phyloP scores from a whole-genome alignment of 2,329 filamentous ascomycete genomes.

The Chrysoporthe cubensis region DNA sequence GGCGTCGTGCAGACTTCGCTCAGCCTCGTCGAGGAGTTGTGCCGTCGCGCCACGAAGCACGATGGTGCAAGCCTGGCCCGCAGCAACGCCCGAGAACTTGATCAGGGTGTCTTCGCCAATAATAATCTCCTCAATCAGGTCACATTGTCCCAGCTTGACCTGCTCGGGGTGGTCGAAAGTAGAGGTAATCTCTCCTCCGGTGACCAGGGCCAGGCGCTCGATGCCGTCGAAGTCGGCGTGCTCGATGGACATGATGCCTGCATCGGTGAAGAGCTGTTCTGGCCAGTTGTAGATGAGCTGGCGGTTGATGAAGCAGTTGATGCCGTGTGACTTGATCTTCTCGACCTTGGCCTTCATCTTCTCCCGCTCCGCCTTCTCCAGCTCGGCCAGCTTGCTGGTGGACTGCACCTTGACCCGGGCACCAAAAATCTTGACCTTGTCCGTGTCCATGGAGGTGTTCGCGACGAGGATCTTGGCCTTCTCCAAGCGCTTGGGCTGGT shows the following conservation, averaged over 20 bases:
- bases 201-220: slow-evolving; percentile 91
- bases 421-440: slow-evolving; percentile 99
- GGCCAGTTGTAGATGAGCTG: slow-evolving; percentile 99
- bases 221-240: slow-evolving; percentile 99
- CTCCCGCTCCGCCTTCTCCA: slow-evolving; percentile 97
- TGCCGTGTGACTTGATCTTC: slow-evolving; percentile 96
- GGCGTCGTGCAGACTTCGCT: slow-evolving; percentile 94
- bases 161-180: slow-evolving; percentile 98
- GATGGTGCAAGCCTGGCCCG: slow-evolving; percentile 93
- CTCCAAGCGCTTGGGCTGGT: slow-evolving; percentile 95
- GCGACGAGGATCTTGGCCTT: slow-evolving; percentile 98
- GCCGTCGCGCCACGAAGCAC: slow-evolving; percentile 95
- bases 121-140: slow-evolving; percentile 95
- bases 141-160: slow-evolving; percentile 93
- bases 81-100: slow-evolving; percentile 94
- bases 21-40: slow-evolving; percentile 94
- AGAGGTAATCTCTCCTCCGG: slow-evolving; percentile 94
- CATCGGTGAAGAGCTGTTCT: slow-evolving; percentile 96
- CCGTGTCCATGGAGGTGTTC: slow-evolving; percentile 99
- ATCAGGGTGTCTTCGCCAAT: slow-evolving; percentile 98
- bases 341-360: slow-evolving; percentile 99
- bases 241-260: slow-evolving; percentile 97
- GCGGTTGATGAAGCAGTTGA: slow-evolving; percentile 99
- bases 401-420: slow-evolving; percentile 95
- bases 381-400: slow-evolving; percentile 94